Conservation (phyloP, 495 filamentous ascomycete genomes). For the Tuber aestivum region DNA sequence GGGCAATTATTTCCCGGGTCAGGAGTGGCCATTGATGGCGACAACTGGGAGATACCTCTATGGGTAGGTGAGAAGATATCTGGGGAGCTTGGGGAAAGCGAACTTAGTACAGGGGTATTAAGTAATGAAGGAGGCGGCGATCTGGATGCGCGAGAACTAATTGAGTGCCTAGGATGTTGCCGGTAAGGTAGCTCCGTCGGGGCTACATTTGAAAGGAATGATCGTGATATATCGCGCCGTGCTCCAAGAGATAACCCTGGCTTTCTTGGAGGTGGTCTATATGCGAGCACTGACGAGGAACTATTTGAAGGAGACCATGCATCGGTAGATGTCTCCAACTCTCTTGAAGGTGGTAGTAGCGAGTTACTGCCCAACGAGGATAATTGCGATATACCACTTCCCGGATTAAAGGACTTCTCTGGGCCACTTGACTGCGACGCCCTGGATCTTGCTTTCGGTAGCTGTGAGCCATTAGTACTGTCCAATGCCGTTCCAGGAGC, state of each 20-base stretch:
- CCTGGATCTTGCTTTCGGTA: not conserved
- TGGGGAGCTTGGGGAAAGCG: not conserved
- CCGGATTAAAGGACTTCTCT: not conserved
- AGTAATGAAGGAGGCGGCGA: not conserved
- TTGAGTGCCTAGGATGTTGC: not conserved
- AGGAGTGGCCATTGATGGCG: not conserved
- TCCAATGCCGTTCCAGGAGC: not conserved
- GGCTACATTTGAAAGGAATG: not conserved
- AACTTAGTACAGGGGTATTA: not conserved
- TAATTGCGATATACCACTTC: not conserved
- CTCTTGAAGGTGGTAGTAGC: not conserved
- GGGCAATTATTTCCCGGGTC: not conserved
- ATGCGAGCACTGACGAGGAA: not conserved
- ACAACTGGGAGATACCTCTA: not conserved
- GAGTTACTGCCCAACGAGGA: not conserved
- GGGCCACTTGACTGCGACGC: not conserved
- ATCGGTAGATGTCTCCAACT: not conserved
- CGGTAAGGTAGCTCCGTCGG: not conserved
- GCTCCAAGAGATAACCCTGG: not conserved
- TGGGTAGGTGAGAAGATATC: not conserved
- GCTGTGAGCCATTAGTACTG: not conserved
- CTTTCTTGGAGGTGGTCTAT: constrained; percentile 1
- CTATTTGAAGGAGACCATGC: not conserved
- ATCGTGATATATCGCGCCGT: not conserved
- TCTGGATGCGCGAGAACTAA: not conserved